These are phyloP conservation scores for Amanita jacksonii DNA, from an alignment of 768 basidiomycete species.

Conservation along the genomic window DNA sequence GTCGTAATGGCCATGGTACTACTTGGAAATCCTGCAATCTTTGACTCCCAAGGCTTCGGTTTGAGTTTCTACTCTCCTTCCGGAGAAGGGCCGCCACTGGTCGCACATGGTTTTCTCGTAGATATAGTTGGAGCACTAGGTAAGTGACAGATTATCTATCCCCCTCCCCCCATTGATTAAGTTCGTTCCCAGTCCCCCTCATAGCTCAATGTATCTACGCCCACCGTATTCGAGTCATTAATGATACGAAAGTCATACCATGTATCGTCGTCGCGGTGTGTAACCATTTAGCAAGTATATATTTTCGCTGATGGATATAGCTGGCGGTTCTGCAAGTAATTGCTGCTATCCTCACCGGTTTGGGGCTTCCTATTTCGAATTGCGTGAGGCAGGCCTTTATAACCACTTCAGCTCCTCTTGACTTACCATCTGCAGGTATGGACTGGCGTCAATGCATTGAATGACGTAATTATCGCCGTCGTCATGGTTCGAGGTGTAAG, in stretches of 20 bases:
- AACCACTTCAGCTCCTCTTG: background rate
- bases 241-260: constrained; percentile 11
- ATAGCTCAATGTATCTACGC: constrained; percentile 24
- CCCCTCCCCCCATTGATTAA: background rate
- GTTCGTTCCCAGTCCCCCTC: constrained; percentile 17
- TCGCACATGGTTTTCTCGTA: constrained; percentile 17
- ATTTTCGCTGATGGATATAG: background rate
- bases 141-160: constrained; percentile 7
- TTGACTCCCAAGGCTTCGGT: background rate
- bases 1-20: too few relatives aligned
- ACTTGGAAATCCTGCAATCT: constrained; percentile 9
- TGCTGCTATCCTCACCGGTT: background rate
- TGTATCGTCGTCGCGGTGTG: constrained; percentile 7
- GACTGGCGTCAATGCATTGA: constrained; percentile 20
- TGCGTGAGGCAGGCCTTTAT: background rate
- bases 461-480: constrained; percentile 21
- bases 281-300: background rate
- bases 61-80: constrained; percentile 4
- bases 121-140: constrained; percentile 18
- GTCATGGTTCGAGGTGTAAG: constrained; percentile 25
- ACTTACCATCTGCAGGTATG: constrained; percentile 13
- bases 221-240: constrained; percentile 23
- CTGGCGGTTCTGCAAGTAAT: background rate
- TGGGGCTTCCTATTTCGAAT: background rate
- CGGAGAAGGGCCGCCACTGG: too few relatives aligned